Percentiles rank a stretch among this genome's conserved stretches.
Evolutionary conservation across 306 rosid species (phyloP).

Genomic region (Trifolium fragiferum): DNA sequence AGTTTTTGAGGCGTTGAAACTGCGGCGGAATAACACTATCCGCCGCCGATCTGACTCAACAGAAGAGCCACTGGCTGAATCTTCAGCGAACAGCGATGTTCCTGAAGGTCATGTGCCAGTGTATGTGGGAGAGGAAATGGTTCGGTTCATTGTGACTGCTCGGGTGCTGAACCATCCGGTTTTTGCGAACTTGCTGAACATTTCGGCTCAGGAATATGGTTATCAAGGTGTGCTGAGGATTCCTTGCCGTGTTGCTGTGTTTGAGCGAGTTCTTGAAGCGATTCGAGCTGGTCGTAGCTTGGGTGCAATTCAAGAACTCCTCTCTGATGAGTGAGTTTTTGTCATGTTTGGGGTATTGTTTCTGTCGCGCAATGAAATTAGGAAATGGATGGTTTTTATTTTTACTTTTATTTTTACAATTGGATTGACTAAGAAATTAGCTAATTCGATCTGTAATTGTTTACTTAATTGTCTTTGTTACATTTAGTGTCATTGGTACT

Average conservation of each 20-base stretch:
- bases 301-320: conserved; percentile 53
- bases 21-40: conserved; percentile 52
- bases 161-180: conserved; percentile 79
- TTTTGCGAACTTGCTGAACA: conserved; percentile 72
- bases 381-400: not conserved
- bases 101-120: conserved; percentile 87
- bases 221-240: conserved; percentile 83
- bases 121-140: conserved; percentile 91
- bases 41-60: conserved; percentile 58
- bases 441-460: no score
- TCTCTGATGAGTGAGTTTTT: conserved; percentile 40
- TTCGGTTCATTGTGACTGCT: conserved; percentile 67
- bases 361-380: not conserved
- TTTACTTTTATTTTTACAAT: no score
- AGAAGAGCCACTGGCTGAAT: conserved; percentile 13
- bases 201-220: conserved; percentile 85
- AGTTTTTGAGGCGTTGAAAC: conserved; percentile 62
- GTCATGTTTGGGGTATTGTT: not conserved
- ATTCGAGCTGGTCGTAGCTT: conserved; percentile 58
- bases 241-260: conserved; percentile 78
- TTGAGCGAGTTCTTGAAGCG: conserved; percentile 76
- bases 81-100: conserved; percentile 44
- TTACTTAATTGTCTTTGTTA: no score
- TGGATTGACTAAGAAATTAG: no score
- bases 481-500: no score